Evolutionary conservation across 2,329 filamentous ascomycete species (phyloP).

Genomic region (Calonectria honghensis): DNA sequence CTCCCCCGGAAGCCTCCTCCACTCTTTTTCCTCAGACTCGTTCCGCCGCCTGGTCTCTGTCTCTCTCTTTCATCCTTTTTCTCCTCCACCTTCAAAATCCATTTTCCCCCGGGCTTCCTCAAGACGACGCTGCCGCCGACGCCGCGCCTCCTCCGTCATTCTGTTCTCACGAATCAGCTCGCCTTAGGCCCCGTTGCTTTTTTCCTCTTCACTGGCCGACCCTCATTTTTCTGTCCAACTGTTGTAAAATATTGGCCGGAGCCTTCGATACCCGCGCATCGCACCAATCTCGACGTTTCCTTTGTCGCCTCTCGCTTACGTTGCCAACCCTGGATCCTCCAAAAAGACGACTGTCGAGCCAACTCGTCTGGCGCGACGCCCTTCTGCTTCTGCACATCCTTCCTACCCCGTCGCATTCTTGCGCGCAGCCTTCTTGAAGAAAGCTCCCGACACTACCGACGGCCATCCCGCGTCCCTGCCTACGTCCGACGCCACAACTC

Average conservation of each 20-base stretch:
- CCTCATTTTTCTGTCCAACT: constrained; percentile 16
- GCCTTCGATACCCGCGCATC: constrained; percentile 38
- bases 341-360: constrained; percentile 41
- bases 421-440: constrained; percentile 26
- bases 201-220: constrained; percentile 24
- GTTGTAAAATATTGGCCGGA: constrained; percentile 7
- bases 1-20: constrained; percentile 24
- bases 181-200: constrained; percentile 20
- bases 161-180: constrained; percentile 14
- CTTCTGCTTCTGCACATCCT: constrained; percentile 21
- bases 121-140: constrained; percentile 20
- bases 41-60: constrained; percentile 13
- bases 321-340: constrained; percentile 38
- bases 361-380: constrained; percentile 37
- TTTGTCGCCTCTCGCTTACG: constrained; percentile 39
- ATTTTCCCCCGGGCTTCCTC: neutral
- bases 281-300: constrained; percentile 25
- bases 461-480: constrained; percentile 40
- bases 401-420: constrained; percentile 8
- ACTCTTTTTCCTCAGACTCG: constrained; percentile 27
- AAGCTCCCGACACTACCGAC: constrained; percentile 33
- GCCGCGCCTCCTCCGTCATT: constrained; percentile 30
- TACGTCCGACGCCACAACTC: constrained; percentile 38
- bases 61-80: constrained; percentile 39
- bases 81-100: constrained; percentile 40